phyloP scores from a whole-genome alignment of 2,329 filamentous ascomycete species.

The Aspergillus clavatus region DNA sequence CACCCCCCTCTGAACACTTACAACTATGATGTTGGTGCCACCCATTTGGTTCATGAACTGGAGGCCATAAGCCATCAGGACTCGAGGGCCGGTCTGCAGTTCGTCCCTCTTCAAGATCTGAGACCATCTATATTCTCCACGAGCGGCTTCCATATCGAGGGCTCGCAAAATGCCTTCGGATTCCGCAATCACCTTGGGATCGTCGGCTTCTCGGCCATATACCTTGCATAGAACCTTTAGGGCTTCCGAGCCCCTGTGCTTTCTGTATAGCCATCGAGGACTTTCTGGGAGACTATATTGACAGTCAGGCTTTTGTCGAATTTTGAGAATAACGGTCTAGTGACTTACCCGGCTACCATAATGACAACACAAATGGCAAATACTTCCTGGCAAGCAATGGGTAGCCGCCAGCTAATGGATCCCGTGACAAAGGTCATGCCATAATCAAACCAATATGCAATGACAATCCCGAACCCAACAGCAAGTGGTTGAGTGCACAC shows the following conservation, averaged over 20 bases:
- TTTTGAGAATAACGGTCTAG: not conserved
- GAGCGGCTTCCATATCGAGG: slow-evolving; percentile 38
- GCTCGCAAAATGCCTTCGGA: slow-evolving; percentile 40
- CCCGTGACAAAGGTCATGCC: slow-evolving; percentile 38
- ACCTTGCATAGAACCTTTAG: slow-evolving; percentile 26
- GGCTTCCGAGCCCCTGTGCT: slow-evolving; percentile 29
- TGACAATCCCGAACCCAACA: slow-evolving; percentile 36
- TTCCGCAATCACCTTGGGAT: slow-evolving; percentile 26
- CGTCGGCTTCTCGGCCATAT: slow-evolving; percentile 20
- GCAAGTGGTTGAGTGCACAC: slow-evolving; percentile 42
- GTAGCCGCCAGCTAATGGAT: slow-evolving; percentile 44
- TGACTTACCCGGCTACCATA: slow-evolving; percentile 29
- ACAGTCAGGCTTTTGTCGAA: slow-evolving; percentile 11
- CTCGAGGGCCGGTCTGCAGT: slow-evolving; percentile 41
- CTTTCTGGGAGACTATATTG: slow-evolving; percentile 32
- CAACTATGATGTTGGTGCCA: slow-evolving; percentile 46
- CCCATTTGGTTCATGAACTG: slow-evolving; percentile 50
- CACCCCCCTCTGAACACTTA: slow-evolving; percentile 26
- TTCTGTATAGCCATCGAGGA: slow-evolving; percentile 45
- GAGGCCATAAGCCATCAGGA: slow-evolving; percentile 46
- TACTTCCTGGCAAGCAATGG: slow-evolving; percentile 45
- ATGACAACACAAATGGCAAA: slow-evolving; percentile 41
- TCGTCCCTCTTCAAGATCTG: slow-evolving; percentile 43
- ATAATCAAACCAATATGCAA: slow-evolving; percentile 33
- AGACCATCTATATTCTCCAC: slow-evolving; percentile 35